phyloP scores from a whole-genome alignment of 192 early-diverging fungal genomes.

The Coemansia sp. region DNA sequence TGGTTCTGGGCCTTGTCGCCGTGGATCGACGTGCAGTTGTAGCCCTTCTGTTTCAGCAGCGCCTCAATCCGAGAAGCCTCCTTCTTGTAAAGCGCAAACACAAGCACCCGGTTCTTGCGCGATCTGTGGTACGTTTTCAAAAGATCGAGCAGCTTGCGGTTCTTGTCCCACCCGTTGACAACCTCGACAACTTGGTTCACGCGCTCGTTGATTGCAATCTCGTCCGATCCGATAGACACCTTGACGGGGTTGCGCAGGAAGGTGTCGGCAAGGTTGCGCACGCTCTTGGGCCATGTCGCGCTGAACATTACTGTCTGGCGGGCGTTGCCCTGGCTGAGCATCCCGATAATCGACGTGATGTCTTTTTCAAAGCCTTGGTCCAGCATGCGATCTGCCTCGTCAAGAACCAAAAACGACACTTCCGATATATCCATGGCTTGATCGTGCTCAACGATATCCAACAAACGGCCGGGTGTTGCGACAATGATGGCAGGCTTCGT shows the following conservation, averaged over 20 bases:
- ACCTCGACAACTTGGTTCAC: constrained; percentile 93
- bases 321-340: constrained; percentile 66
- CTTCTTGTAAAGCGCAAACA: constrained; percentile 97
- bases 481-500: constrained; percentile 68
- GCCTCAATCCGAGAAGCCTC: constrained; percentile 84
- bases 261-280: constrained; percentile 82
- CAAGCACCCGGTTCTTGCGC: constrained; percentile 84
- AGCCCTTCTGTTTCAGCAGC: constrained; percentile 74
- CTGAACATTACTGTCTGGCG: constrained; percentile 96
- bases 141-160: constrained; percentile 71
- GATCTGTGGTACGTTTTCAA: constrained; percentile 83
- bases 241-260: constrained; percentile 80
- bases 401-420: constrained; percentile 88
- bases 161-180: constrained; percentile 75
- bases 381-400: constrained; percentile 98
- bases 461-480: constrained; percentile 94
- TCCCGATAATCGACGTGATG: constrained; percentile 82
- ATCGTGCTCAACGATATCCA: constrained; percentile 87
- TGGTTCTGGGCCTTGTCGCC: constrained; percentile 89
- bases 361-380: constrained; percentile 93
- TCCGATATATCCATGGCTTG: constrained; percentile 74
- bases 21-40: constrained; percentile 83
- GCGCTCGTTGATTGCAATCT: constrained; percentile 83
- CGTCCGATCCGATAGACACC: constrained; percentile 86
- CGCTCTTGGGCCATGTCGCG: constrained; percentile 92